Evolutionary conservation across 176 grass and related monocot genomes (phyloP).

Genomic region (Hordeum marinum): DNA sequence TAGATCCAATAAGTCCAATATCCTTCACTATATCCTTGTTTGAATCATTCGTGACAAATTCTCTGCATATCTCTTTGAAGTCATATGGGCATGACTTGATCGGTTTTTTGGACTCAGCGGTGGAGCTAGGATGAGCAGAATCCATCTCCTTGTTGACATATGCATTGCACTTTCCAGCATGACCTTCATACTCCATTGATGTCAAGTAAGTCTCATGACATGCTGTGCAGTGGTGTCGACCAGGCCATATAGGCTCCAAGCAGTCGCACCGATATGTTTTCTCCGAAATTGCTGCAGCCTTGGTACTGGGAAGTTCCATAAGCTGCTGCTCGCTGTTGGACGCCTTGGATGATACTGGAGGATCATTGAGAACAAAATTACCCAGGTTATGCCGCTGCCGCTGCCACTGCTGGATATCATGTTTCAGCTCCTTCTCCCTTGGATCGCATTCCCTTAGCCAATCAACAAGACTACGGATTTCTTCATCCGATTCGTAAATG

Average conservation of each 20-base stretch:
- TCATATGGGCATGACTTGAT: conserved; percentile 69
- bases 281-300: conserved; percentile 63
- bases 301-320: conserved; percentile 47
- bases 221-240: conserved; percentile 63
- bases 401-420: conserved; percentile 58
- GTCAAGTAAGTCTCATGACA: conserved; percentile 74
- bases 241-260: conserved; percentile 80
- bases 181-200: conserved; percentile 53
- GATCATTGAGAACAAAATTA: conserved; percentile 28
- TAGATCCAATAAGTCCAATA: conserved; percentile 73
- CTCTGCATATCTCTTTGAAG: conserved; percentile 68
- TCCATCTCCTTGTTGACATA: conserved; percentile 43
- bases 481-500: conserved; percentile 77
- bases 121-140: conserved; percentile 8
- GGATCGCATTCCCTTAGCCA: conserved; percentile 76
- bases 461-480: conserved; percentile 62
- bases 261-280: conserved; percentile 69
- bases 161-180: conserved; percentile 62
- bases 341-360: conserved; percentile 17
- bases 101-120: conserved; percentile 21
- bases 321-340: conserved; percentile 26
- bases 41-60: conserved; percentile 65
- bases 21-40: conserved; percentile 73
- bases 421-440: conserved; percentile 85
- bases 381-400: conserved; percentile 50